Base-by-base conservation (phyloP, 768 basidiomycete genomes). In the Boletus vinaceobasis region DNA sequence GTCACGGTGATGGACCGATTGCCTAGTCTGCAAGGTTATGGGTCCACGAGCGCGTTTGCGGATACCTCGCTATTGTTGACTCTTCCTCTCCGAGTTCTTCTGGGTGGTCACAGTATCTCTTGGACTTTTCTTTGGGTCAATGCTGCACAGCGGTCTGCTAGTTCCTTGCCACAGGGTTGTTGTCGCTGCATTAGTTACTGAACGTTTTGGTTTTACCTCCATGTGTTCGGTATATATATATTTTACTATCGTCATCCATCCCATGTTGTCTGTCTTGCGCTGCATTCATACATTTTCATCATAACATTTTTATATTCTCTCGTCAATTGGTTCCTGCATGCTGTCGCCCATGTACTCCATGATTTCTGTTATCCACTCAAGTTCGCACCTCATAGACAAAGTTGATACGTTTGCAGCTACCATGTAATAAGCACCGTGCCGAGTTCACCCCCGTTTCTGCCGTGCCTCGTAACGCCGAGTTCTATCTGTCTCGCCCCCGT, bases 1-100 rank as follows among this genome's bases (percentile, higher is more conserved):
- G 9, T 43, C 61, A 23, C 57, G 64, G 39, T 70, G 59, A 68
- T 47, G 29, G 27, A 32, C 17, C n/a, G 13, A 7, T 32, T 26
- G 14, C 32, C 15, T 21, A 15, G 43, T 19, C 32, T 27, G 1
- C 33, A 10, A 38, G 21, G 29, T 14, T 3, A 26, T 33, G 33
- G 44, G 1, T 27, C 10, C 11, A 61, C 65, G 66, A 63, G 52
- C 36, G 48, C 26, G 3, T 40, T 32, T 33, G 35, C 17, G 53
- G 53, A 32, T 40, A 31, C 26, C 17, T 8, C 14, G 9, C 8
- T 38, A 36, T 14, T n/a, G n/a, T 51, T 33, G 36, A 35, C 29
- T 33, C 19, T 19, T 15, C 10, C 14, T 50, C 13, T 10, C 15
- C 14, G 2, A 19, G 3, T 49, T 33, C 21, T 26, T 4, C 27